phyloP scores from a whole-genome alignment of 1,284 basidiomycete genomes.

The Cryptococcus sp. region DNA sequence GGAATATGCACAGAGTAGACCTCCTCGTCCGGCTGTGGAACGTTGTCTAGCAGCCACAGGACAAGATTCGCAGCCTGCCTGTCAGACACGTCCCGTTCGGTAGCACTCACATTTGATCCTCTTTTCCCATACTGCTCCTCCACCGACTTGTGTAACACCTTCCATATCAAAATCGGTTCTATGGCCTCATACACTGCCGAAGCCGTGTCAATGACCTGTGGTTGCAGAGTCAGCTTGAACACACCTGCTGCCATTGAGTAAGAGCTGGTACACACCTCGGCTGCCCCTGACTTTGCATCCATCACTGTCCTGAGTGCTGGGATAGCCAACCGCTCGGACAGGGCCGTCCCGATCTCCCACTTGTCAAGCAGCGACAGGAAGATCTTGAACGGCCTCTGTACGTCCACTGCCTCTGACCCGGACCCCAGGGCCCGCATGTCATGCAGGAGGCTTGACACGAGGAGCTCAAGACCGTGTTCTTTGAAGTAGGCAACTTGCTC shows the following conservation, averaged over 20 bases:
- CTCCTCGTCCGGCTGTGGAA: conserved; percentile 54
- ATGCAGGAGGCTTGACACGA: conserved; percentile 60
- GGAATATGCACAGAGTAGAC: conserved; percentile 37
- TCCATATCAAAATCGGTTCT: conserved; percentile 86
- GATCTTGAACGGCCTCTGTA: conserved; percentile 82
- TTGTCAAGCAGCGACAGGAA: conserved; percentile 94
- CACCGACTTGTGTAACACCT: conserved; percentile 58
- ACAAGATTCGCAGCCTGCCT: conserved; percentile 42
- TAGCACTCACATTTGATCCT: conserved; percentile 6
- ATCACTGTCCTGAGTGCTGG: conserved; percentile 55
- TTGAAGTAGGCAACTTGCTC: conserved; percentile 69
- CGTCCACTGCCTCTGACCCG: conserved; percentile 49
- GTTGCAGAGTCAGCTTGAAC: background rate
- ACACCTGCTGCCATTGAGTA: conserved; percentile 18
- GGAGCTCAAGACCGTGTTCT: conserved; percentile 63
- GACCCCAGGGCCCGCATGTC: conserved; percentile 3
- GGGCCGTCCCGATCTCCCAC: conserved; percentile 84
- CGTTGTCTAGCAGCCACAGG: conserved; percentile 49
- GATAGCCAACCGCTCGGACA: conserved; percentile 74
- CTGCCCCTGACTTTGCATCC: conserved; percentile 1
- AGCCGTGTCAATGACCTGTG: conserved; percentile 74
- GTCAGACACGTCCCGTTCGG: background rate
- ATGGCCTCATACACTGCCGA: conserved; percentile 87
- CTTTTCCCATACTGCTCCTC: conserved; percentile 50
- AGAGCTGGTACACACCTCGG: background rate